Percentiles rank a stretch among this genome's conserved stretches.
Conservation (phyloP, 2,329 filamentous ascomycete genomes). For the Bipolaris sorokiniana region DNA sequence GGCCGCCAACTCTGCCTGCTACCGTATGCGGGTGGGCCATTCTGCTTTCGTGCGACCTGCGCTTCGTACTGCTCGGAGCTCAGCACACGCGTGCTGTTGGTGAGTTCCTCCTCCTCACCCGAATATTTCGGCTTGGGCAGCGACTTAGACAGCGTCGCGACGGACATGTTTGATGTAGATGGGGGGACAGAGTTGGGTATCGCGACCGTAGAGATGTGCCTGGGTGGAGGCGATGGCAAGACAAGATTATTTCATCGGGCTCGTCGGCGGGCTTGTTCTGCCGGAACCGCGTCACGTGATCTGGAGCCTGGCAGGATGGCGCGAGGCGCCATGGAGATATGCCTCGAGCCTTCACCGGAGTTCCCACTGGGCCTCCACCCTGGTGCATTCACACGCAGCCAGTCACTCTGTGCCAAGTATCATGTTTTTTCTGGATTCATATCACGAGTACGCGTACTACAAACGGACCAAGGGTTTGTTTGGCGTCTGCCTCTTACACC, state of each 20-base stretch:
- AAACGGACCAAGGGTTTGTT: too few relatives aligned
- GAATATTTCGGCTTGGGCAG: slow-evolving; percentile 91
- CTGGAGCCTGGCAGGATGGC: neutral
- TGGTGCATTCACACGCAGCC: neutral
- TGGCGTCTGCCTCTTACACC: too few relatives aligned
- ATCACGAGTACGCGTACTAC: too few relatives aligned
- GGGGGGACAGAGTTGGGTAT: neutral
- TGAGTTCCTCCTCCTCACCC: slow-evolving; percentile 83
- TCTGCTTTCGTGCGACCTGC: slow-evolving; percentile 73
- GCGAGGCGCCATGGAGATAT: neutral
- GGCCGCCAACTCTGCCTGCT: slow-evolving; percentile 90
- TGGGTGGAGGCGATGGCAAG: neutral
- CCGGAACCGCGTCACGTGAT: slow-evolving; percentile 21
- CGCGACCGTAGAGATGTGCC: neutral
- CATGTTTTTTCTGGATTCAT: neutral
- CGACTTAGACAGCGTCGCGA: slow-evolving; percentile 73
- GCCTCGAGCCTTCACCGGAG: neutral
- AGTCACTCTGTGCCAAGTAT: neutral
- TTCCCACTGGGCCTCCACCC: neutral
- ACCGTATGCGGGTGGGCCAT: slow-evolving; percentile 86
- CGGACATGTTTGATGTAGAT: slow-evolving; percentile 39
- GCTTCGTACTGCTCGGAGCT: slow-evolving; percentile 81
- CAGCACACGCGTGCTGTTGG: slow-evolving; percentile 82
- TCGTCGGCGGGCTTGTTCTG: slow-evolving; percentile 7
- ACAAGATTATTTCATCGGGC: slow-evolving; percentile 18